Evolutionary conservation across 108 stramenopile genomes (phyloP), one percentile per base, ranked within the genome.

Genomic region (Parietichytrium sp.): DNA sequence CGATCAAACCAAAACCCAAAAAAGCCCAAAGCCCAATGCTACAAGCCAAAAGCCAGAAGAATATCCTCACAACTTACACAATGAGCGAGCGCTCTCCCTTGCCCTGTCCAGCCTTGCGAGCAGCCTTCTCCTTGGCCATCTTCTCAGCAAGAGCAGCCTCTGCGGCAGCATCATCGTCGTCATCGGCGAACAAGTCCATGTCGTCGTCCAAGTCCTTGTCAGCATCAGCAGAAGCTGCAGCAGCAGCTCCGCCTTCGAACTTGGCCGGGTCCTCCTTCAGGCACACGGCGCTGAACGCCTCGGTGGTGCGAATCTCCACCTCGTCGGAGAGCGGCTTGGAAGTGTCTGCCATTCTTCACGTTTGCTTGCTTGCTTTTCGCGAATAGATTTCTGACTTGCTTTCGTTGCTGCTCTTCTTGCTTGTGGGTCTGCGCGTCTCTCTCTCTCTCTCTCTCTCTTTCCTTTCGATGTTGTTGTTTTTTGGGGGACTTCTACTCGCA

Each of bases 51-150:
- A n/a, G n/a, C n/a, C n/a, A n/a, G n/a, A n/a, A n/a, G n/a, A n/a
- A n/a, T n/a, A n/a, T n/a, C n/a, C n/a, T n/a, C n/a, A n/a, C n/a
- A n/a, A n/a, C n/a, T n/a, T n/a, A n/a, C 33, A 88, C 89, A 47
- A 88, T 82, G 33, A 87, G 88, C 27, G 87, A 87, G 80, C 85
- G 86, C 80, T 84, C 84, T 4, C 31, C 84, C 53, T 78, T 79
- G 49, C 48, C 78, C 78, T 72, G 36, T 16, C 61, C 61, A 0
- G 61, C 61, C 61, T 72, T 72, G 61, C 61, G 61, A 42, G 61
- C 61, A 25, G 61, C 61, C 61, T 72, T 72, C 61, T 72, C 61
- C 23, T 33, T 42, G 42, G 61, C 61, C 61, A 72, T 72, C 61
- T 72, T 72, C 61, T 72, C 61, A 42, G 61, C 61, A 42, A 72